Evolutionary conservation across 2,329 filamentous ascomycete genomes (phyloP).

Genomic region (Colletotrichum cordylinicola): DNA sequence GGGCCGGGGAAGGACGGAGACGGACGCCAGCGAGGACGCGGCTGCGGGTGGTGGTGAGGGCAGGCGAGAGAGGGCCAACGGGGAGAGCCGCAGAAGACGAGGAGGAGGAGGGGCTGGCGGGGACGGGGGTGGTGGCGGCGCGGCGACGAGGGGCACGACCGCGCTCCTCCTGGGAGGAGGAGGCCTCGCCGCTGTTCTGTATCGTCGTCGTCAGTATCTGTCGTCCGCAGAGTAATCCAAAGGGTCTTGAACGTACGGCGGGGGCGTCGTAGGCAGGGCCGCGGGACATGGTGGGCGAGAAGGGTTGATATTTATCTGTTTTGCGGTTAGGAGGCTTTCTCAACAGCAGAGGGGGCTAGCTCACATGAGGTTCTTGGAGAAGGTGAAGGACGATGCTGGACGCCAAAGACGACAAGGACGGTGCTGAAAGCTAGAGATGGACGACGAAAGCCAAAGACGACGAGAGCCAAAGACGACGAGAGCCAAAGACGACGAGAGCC

Average conservation of each 20-base stretch:
- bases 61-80: background rate
- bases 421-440: rapidly evolving
- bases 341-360: background rate
- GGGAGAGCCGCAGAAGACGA: background rate
- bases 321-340: background rate
- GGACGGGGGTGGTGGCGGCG: background rate
- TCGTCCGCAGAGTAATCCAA: background rate
- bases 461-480: too few relatives aligned
- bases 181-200: background rate
- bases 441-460: background rate
- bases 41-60: background rate
- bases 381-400: background rate
- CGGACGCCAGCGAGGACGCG: background rate
- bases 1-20: background rate
- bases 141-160: background rate
- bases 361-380: background rate
- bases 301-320: background rate
- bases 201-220: background rate
- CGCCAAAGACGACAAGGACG: background rate
- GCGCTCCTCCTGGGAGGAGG: background rate
- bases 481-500: too few relatives aligned
- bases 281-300: background rate
- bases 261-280: background rate
- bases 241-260: background rate
- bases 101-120: background rate